Evolutionary conservation across 805 yeast species (phyloP).

Genomic region (Yamadazyma takamatsuzukensis): DNA sequence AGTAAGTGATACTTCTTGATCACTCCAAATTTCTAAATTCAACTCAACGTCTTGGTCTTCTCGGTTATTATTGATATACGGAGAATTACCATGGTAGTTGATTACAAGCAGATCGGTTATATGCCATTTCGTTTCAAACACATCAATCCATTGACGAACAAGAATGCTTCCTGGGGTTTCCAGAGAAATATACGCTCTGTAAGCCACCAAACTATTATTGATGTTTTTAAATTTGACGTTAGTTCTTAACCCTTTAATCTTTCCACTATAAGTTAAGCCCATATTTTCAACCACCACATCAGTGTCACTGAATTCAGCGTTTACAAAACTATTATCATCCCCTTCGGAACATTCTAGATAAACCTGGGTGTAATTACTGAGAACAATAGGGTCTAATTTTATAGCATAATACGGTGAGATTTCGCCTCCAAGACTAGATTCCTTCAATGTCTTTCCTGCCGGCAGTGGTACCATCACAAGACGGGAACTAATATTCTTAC

Average conservation of each 20-base stretch:
- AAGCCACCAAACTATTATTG: conserved; percentile 9
- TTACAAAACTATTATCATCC: too few species aligned
- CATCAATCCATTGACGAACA: conserved; percentile 60
- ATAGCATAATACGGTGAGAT: conserved; percentile 4
- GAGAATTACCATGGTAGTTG: conserved; percentile 64
- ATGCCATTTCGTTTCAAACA: conserved; percentile 80
- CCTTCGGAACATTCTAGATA: too few species aligned
- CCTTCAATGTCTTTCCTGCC: conserved; percentile 5
- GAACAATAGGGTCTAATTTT: conserved; percentile 1
- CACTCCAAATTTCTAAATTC: conserved; percentile 48
- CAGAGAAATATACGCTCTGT: neutral
- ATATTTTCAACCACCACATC: conserved; percentile 4
- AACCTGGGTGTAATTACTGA: too few species aligned
- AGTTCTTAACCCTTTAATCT: conserved; percentile 8
- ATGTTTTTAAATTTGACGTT: conserved; percentile 6
- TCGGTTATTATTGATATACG: conserved; percentile 57
- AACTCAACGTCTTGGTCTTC: conserved; percentile 17
- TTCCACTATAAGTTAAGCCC: too few species aligned
- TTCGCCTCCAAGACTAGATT: conserved; percentile 4
- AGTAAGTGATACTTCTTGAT: conserved; percentile 27
- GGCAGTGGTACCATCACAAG: conserved; percentile 6
- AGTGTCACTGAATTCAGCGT: neutral
- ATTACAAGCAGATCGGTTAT: conserved; percentile 35
- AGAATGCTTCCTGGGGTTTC: neutral
- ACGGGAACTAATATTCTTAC: conserved; percentile 3